Evolutionary conservation across 2,329 filamentous ascomycete genomes (phyloP).

Genomic region (Sclerotinia borealis): DNA sequence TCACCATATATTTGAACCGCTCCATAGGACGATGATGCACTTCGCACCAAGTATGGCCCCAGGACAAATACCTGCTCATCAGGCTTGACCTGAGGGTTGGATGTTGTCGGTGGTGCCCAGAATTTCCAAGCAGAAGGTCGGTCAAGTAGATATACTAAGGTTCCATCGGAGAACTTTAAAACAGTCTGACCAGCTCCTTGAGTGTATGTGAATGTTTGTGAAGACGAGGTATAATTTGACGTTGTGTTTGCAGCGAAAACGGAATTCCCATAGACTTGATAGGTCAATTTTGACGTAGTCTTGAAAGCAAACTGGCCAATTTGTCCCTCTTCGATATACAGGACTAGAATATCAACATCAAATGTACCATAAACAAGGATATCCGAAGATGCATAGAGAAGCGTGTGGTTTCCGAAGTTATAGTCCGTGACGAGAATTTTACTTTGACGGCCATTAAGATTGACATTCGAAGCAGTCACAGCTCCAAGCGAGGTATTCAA

Average conservation of each 20-base stretch:
- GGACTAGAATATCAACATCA: constrained; percentile 40
- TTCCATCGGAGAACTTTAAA: constrained; percentile 41
- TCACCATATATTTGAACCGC: constrained; percentile 37
- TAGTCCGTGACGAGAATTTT: constrained; percentile 51
- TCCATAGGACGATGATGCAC: constrained; percentile 32
- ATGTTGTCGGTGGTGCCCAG: constrained; percentile 45
- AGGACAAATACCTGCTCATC: constrained; percentile 42
- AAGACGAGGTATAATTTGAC: constrained; percentile 28
- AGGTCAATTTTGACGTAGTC: constrained; percentile 33
- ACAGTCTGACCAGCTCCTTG: constrained; percentile 42
- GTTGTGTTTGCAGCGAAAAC: constrained; percentile 30
- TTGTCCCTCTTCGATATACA: constrained; percentile 45
- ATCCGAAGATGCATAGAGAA: constrained; percentile 48
- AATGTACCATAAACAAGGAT: constrained; percentile 44
- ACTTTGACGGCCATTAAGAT: constrained; percentile 46
- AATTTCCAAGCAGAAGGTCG: constrained; percentile 49
- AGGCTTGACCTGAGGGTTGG: constrained; percentile 39
- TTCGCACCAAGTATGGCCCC: constrained; percentile 41
- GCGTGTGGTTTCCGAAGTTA: constrained; percentile 39
- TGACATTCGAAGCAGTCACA: constrained; percentile 40
- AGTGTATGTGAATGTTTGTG: constrained; percentile 39
- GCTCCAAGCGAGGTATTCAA: constrained; percentile 43
- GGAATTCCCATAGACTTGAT: constrained; percentile 37
- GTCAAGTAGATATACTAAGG: constrained; percentile 48
- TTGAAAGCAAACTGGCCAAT: constrained; percentile 46